Conservation (phyloP, 2,329 filamentous ascomycete genomes). For the Blastomyces silverae region DNA sequence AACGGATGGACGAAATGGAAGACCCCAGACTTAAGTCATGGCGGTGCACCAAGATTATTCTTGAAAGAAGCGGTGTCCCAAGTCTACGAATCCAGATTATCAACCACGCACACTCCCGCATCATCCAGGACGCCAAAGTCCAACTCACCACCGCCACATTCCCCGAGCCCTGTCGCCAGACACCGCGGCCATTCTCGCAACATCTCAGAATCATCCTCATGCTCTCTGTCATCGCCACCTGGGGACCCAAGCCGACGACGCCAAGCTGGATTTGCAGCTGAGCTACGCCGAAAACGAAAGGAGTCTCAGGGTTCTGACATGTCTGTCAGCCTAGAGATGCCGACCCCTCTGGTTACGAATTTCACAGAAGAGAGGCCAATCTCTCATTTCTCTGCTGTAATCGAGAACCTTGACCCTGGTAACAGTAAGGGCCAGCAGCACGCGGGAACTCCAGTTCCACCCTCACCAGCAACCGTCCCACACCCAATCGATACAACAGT, state of each 20-base stretch:
- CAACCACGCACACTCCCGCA: constrained; percentile 10
- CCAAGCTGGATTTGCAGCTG: constrained; percentile 31
- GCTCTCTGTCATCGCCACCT: constrained; percentile 14
- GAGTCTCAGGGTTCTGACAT: constrained; percentile 16
- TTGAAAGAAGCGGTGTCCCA: constrained; percentile 55
- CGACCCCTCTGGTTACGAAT: constrained; percentile 17
- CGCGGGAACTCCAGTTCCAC: not conserved
- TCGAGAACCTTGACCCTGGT: constrained; percentile 31
- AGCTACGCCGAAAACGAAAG: constrained; percentile 30
- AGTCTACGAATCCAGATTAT: constrained; percentile 48
- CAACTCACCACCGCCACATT: constrained; percentile 15
- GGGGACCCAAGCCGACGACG: constrained; percentile 25
- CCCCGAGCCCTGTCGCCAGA: constrained; percentile 13
- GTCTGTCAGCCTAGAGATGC: constrained; percentile 12
- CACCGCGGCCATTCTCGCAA: constrained; percentile 16
- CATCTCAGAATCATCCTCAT: constrained; percentile 11
- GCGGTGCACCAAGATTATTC: constrained; percentile 49
- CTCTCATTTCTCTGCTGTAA: constrained; percentile 35
- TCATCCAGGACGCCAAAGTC: constrained; percentile 16
- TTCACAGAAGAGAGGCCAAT: constrained; percentile 37
- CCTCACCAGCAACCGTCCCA: not conserved
- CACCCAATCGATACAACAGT: not conserved
- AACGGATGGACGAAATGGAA: constrained; percentile 55
- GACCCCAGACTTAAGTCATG: constrained; percentile 35
- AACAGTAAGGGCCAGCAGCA: not conserved